These are phyloP conservation scores for Fusarium multiceps DNA, from an alignment of 2,329 filamentous ascomycete species.

Conservation along the genomic window DNA sequence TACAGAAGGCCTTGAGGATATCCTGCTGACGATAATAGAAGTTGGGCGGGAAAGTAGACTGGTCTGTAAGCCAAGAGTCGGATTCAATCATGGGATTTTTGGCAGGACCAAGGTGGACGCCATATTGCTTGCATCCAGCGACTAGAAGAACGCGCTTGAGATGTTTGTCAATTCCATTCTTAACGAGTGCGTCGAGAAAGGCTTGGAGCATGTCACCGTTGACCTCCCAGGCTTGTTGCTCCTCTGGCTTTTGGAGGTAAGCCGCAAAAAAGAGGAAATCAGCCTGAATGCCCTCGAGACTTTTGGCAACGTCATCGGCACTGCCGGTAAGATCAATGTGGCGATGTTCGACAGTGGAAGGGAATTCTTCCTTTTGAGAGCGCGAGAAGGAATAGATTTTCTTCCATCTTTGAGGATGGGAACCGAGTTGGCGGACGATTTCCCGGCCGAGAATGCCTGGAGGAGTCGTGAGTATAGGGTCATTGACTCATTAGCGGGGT, in stretches of 20 bases:
- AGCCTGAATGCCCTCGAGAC: background rate
- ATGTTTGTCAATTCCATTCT: background rate
- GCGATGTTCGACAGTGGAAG: conserved; percentile 7
- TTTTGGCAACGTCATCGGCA: conserved; percentile 3
- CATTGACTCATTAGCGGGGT: too few relatives aligned
- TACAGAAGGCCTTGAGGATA: background rate
- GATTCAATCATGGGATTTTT: conserved; percentile 16
- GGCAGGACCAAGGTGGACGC: conserved; percentile 7
- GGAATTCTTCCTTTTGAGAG: conserved; percentile 14
- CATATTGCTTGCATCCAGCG: conserved; percentile 14
- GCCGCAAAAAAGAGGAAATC: conserved; percentile 20
- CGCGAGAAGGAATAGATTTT: conserved; percentile 13
- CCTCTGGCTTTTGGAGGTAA: conserved; percentile 6
- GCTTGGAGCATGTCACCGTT: conserved; percentile 20
- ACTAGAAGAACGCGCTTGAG: conserved; percentile 9
- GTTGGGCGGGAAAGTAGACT: conserved; percentile 16
- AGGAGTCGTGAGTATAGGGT: background rate
- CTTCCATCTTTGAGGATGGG: background rate
- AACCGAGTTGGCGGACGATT: conserved; percentile 5
- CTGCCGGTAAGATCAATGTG: conserved; percentile 11
- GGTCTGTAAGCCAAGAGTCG: conserved; percentile 2
- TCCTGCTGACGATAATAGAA: conserved; percentile 24
- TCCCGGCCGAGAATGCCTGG: conserved; percentile 13
- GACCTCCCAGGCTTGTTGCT: conserved; percentile 6
- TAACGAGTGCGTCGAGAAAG: background rate